phyloP scores from a whole-genome alignment of 2,329 filamentous ascomycete species.

The Xylariaceae sp. region DNA sequence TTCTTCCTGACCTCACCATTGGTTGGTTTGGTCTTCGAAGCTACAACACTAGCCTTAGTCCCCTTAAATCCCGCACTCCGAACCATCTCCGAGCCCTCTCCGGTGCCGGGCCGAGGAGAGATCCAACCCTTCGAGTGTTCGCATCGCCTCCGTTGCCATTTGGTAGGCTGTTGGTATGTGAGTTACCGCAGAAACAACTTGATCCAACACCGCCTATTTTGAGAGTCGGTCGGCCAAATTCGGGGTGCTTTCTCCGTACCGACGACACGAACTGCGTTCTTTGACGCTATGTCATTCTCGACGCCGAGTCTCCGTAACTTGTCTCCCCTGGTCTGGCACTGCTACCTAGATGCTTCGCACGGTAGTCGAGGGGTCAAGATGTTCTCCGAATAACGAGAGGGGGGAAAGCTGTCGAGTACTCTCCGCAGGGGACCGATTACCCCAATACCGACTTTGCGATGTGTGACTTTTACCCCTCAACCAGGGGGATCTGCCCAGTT shows the following conservation, averaged over 20 bases:
- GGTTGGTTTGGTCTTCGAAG: too few species aligned
- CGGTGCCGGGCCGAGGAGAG: slow-evolving; percentile 16
- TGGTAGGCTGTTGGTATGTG: too few species aligned
- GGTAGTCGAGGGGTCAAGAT: not conserved
- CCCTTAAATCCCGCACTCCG: slow-evolving; percentile 11
- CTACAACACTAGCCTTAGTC: too few species aligned
- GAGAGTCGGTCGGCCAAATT: not conserved
- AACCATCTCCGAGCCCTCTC: slow-evolving; percentile 21
- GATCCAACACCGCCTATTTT: not conserved
- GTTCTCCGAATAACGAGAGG: slow-evolving; percentile 9
- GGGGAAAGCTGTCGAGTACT: not conserved
- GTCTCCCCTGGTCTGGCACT: too few species aligned
- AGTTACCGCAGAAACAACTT: not conserved
- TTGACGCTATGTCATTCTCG: not conserved
- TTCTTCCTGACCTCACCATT: too few species aligned
- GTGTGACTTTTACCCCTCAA: slow-evolving; percentile 19
- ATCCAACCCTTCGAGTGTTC: not conserved
- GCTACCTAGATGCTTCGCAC: not conserved
- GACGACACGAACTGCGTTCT: not conserved
- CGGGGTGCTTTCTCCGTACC: not conserved
- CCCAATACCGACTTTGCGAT: slow-evolving; percentile 17
- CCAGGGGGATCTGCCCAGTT: slow-evolving; percentile 12
- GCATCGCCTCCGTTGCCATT: too few species aligned
- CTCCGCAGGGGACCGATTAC: slow-evolving; percentile 16
- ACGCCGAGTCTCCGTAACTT: not conserved